A percentile compares a stretch with the other conserved stretches of the same genome.
phyloP scores from a whole-genome alignment of 164 flowering plant genomes.

The Vitis amurensis region DNA sequence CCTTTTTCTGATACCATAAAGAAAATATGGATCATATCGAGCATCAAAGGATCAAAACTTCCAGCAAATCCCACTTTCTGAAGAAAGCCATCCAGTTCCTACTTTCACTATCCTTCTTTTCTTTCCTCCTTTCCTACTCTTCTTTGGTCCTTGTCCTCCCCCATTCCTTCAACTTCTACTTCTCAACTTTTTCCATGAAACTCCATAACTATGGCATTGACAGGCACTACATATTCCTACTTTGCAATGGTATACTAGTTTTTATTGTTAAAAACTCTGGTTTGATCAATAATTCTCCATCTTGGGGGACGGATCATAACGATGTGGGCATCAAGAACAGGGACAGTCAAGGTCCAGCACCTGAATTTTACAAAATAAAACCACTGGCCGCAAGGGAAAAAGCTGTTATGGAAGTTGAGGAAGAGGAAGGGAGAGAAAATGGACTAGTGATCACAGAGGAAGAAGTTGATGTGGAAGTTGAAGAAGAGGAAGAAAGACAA shows the following conservation, averaged over 20 bases:
- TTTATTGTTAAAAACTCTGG: slow-evolving; percentile 40
- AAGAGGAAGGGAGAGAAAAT: slow-evolving; percentile 4
- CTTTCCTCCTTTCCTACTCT: slow-evolving; percentile 23
- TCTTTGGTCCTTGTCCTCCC: slow-evolving; percentile 6
- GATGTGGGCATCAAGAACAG: not conserved
- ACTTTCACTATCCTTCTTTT: slow-evolving; percentile 23
- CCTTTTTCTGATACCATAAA: too few relatives aligned
- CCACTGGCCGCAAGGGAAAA: not conserved
- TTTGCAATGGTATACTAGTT: slow-evolving; percentile 58
- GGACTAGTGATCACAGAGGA: not conserved
- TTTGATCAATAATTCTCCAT: slow-evolving; percentile 9
- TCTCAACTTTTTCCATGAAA: slow-evolving; percentile 12
- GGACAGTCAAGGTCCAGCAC: not conserved
- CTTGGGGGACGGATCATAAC: not conserved
- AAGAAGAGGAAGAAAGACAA: slow-evolving; percentile 14
- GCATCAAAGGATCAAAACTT: slow-evolving; percentile 8
- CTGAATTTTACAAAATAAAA: not conserved
- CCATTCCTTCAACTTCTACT: slow-evolving; percentile 11
- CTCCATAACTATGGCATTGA: slow-evolving; percentile 17
- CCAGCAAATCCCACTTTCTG: slow-evolving; percentile 4
- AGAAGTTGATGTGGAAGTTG: slow-evolving; percentile 6
- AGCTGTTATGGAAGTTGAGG: slow-evolving; percentile 11
- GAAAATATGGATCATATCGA: slow-evolving; percentile 7
- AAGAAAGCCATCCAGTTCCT: slow-evolving; percentile 19
- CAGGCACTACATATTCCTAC: slow-evolving; percentile 58